Evolutionary conservation across 768 basidiomycete species (phyloP).

Genomic region (Xerocomus brunneocitrinus): DNA sequence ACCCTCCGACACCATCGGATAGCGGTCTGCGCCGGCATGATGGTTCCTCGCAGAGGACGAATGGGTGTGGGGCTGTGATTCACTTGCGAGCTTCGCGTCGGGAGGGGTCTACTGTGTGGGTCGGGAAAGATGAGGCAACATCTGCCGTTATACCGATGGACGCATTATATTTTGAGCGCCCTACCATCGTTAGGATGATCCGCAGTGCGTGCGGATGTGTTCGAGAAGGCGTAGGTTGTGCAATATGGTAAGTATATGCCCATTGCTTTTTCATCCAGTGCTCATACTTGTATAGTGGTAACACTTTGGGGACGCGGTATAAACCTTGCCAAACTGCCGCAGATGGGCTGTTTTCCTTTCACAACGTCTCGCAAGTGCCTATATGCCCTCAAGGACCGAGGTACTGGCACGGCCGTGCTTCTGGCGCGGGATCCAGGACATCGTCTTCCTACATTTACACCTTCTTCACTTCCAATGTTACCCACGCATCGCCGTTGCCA

Average conservation of each 20-base stretch:
- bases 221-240: constrained; percentile 65
- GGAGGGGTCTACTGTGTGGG: constrained; percentile 52
- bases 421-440: constrained; percentile 13
- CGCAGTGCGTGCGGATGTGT: constrained; percentile 61
- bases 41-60: constrained; percentile 28
- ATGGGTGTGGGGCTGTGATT: constrained; percentile 61
- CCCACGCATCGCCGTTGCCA: constrained; percentile 26
- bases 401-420: constrained; percentile 36
- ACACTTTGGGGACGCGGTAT: constrained; percentile 58
- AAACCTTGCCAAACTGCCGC: constrained; percentile 56
- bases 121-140: constrained; percentile 50
- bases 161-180: constrained; percentile 52
- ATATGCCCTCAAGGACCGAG: constrained; percentile 39
- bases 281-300: constrained; percentile 45
- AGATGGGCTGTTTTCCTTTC: constrained; percentile 37
- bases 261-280: background rate
- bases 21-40: constrained; percentile 8
- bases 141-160: constrained; percentile 53
- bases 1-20: constrained; percentile 25
- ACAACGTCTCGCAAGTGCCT: constrained; percentile 16
- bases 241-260: constrained; percentile 41
- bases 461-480: constrained; percentile 45
- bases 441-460: constrained; percentile 35
- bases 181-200: constrained; percentile 45
- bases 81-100: constrained; percentile 53